Base-by-base conservation (phyloP, 1,139 yeast species). In the Diutina sp. region DNA sequence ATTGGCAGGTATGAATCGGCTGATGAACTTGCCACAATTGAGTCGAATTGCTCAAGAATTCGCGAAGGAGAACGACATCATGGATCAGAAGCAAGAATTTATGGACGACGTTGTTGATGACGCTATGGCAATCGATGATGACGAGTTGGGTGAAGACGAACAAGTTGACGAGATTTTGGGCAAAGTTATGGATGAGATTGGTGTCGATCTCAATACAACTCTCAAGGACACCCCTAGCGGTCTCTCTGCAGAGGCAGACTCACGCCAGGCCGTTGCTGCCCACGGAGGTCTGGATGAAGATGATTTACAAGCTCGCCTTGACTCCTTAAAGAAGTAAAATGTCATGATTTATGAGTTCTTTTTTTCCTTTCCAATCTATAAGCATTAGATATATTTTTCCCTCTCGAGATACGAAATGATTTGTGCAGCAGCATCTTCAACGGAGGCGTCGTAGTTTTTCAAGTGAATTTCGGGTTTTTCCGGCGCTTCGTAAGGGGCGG, bases 31-130 rank as follows among this genome's bases (percentile, higher is more conserved):
- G 61, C 97, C 97, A 1, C 96, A 90, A 62, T 73, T 93, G 61
- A 87, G 90, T 58, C 79, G 87, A 61, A 93, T 95, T 47, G 91
- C 97, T 2, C 93, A 90, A 85, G 98, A 95, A 65, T 93, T 93
- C 70, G 96, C 95, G 64, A 84, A 83, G 65, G 96, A 93, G 67
- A 90, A 88, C 69, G 99, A 93, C 67, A 74, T 95, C 67, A 93
- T 93, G 98, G 98, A 93, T 69, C 99, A 93, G 72, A 86, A 96
- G 65, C 98, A 93, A 69, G 99, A 95, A 67, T 90, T 93, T 81
- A 95, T 93, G 89, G 99, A 93, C 68, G 99, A 93, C 67, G 96
- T 97, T 14, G 86, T 95, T 63, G 99, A 93, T 67, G 97, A 91
- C 67, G 86, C 93, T 32, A 89, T 91, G 90, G 95, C 87, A 57